Conservation (phyloP, 805 yeast genomes). For the Monosporozyma yasuniensis region DNA sequence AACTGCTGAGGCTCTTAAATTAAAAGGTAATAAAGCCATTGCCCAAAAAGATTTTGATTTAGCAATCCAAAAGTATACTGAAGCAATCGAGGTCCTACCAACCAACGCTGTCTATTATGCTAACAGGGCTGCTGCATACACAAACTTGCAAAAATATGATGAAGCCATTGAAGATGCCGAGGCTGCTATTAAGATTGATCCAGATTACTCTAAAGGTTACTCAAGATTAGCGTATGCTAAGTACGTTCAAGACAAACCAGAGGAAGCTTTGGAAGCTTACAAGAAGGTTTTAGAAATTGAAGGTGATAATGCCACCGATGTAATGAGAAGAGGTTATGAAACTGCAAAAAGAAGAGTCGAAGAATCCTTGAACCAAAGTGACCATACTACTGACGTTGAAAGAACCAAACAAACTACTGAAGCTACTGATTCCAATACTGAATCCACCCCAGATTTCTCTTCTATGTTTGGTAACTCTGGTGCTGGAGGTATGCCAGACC, state of each 20-base stretch:
- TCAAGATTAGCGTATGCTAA: conserved; percentile 91
- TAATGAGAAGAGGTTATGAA: conserved; percentile 88
- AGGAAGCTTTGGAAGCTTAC: conserved; percentile 85
- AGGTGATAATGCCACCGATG: conserved; percentile 75
- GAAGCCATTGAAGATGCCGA: conserved; percentile 79
- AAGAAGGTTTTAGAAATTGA: conserved; percentile 79
- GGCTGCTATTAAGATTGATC: conserved; percentile 67
- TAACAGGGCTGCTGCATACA: conserved; percentile 94
- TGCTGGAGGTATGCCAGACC: conserved; percentile 61
- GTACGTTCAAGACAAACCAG: conserved; percentile 88
- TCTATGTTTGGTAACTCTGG: conserved; percentile 22
- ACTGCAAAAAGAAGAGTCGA: conserved; percentile 85
- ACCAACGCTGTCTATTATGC: conserved; percentile 78
- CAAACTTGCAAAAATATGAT: conserved; percentile 65
- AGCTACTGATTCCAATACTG: conserved; percentile 15
- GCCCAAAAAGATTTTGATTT: conserved; percentile 58
- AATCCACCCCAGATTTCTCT: conserved; percentile 14
- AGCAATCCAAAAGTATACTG: conserved; percentile 73
- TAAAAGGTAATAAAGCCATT: conserved; percentile 86
- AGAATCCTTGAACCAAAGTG: conserved; percentile 46
- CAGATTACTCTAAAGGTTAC: conserved; percentile 83
- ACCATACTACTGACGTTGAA: neutral
- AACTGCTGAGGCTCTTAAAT: conserved; percentile 76
- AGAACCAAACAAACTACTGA: conserved; percentile 11
- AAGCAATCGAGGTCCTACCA: conserved; percentile 64